Percentiles rank a stretch among this genome's conserved stretches.
Evolutionary conservation across 345 rosid genomes (phyloP).

Genomic region (Erucastrum elatum): DNA sequence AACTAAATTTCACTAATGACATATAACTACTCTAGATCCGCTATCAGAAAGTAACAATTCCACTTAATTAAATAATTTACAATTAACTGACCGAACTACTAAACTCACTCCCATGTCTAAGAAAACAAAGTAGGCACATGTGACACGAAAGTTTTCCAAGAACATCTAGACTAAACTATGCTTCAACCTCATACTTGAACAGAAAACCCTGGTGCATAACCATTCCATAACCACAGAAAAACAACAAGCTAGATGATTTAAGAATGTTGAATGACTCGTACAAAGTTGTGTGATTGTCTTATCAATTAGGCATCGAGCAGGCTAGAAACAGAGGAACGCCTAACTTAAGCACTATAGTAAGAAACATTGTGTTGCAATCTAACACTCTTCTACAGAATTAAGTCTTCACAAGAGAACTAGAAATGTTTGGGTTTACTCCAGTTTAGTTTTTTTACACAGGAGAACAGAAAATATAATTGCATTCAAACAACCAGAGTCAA

Average conservation of each 20-base stretch:
- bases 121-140: neutral
- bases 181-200: constrained; percentile 9
- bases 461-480: neutral
- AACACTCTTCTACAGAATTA: neutral
- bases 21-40: neutral
- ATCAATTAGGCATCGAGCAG: constrained; percentile 18
- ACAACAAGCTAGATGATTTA: constrained; percentile 17
- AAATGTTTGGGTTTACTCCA: constrained; percentile 4
- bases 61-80: constrained; percentile 10
- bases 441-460: neutral
- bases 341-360: constrained; percentile 13
- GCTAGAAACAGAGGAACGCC: constrained; percentile 5
- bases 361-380: constrained; percentile 18
- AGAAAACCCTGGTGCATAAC: neutral
- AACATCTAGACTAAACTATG: constrained; percentile 22
- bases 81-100: constrained; percentile 8
- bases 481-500: constrained; percentile 24
- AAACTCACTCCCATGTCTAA: constrained; percentile 1
- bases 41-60: neutral
- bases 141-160: neutral
- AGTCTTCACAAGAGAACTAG: constrained; percentile 6
- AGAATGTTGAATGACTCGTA: constrained; percentile 7
- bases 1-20: neutral
- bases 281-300: constrained; percentile 11
- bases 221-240: constrained; percentile 18